Evolutionary conservation across 2,329 filamentous ascomycete genomes (phyloP).

Genomic region (Huntiella omanensis): DNA sequence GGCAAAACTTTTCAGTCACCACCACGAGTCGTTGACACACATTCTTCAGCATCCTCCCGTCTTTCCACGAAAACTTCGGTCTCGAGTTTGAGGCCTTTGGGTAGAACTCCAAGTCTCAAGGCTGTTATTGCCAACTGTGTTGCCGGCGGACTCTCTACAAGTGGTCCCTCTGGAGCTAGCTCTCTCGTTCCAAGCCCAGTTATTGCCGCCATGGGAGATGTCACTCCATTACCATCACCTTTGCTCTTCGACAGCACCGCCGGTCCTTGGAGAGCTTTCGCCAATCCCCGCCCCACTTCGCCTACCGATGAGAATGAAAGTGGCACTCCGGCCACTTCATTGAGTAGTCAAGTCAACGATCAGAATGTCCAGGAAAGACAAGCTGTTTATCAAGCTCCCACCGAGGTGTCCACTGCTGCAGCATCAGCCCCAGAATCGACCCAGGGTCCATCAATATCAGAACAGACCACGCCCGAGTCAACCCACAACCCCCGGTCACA

Average conservation of each 20-base stretch:
- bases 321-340: too few species aligned
- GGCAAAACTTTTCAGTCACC: constrained; percentile 12
- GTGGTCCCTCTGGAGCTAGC: constrained; percentile 32
- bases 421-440: too few species aligned
- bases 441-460: too few species aligned
- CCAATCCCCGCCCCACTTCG: constrained; percentile 9
- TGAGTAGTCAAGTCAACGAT: background rate
- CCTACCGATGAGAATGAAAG: constrained; percentile 12
- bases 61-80: constrained; percentile 24
- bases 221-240: constrained; percentile 64
- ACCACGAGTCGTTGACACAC: constrained; percentile 8
- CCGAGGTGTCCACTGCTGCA: too few species aligned
- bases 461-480: constrained; percentile 23
- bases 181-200: constrained; percentile 56
- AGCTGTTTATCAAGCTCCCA: background rate
- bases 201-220: constrained; percentile 55
- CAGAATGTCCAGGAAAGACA: background rate
- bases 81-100: constrained; percentile 31
- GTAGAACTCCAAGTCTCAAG: constrained; percentile 43
- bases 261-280: constrained; percentile 43
- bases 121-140: constrained; percentile 32
- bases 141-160: constrained; percentile 17
- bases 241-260: constrained; percentile 46
- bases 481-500: constrained; percentile 22
- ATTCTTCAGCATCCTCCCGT: constrained; percentile 10